Evolutionary conservation across 2,329 filamentous ascomycete genomes (phyloP), one percentile per base, ranked within the genome.

Genomic region (Cryphonectria radicalis): DNA sequence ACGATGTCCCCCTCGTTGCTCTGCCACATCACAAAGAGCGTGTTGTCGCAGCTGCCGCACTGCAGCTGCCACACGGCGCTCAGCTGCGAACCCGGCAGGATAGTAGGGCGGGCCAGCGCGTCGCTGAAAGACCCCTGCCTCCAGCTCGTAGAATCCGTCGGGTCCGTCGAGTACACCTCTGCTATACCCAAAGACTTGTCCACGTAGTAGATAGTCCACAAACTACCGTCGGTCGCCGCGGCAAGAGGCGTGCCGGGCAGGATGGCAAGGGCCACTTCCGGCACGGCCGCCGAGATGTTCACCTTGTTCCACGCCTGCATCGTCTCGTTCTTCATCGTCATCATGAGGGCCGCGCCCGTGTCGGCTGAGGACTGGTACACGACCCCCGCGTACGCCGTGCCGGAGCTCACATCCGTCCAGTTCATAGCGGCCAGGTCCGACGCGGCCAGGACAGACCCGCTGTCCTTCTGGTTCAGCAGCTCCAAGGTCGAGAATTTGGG

Each of bases 11-110:
- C 71, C 32, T 40, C 32, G 7, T 25, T 64, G 46, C 70, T 69
- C 71, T 74, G 71, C 71, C 72, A 74, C 35, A 66, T 53, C 28
- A 74, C 64, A 8, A 74, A 65, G 32, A 74, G 66, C 46, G 69
- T 69, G 64, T 73, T 62, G 73, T 69, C 60, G 67, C 71, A 73
- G 66, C 71, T 71, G 42, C 63, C 53, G 69, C 73, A 73, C 62
- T 40, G n/a, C 65, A 72, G 73, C 69, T 73, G 73, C 69, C 71
- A 73, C 71, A 68, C 55, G 50, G 73, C 73, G 28, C 67, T 66
- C 25, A 74, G 66, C 32, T 71, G 66, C 17, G 67, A 70, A 35
- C 66, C 69, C 3, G 71, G 59, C 4, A 65, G 63, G 17, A 60
- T 57, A 17, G 57, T 17, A 2, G 73, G 71, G 63, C 57, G 25